Evolutionary conservation across 129 eudicot species (phyloP).

Genomic region (Ambrosia artemisiifolia): DNA sequence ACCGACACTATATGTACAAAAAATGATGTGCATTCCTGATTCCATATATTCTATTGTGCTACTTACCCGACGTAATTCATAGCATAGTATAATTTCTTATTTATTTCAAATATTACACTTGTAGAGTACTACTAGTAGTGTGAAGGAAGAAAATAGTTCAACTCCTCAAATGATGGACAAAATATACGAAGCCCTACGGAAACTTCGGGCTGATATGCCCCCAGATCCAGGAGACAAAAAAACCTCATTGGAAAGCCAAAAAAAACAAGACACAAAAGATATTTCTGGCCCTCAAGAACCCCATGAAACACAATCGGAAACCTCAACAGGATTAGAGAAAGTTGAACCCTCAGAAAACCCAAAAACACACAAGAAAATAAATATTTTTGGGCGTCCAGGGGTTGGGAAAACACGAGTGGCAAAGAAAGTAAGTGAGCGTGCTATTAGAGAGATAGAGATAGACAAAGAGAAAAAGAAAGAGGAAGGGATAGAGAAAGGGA

Average conservation of each 20-base stretch:
- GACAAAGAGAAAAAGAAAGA: no score
- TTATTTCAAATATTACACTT: background rate
- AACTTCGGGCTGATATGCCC: no score
- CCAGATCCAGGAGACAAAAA: no score
- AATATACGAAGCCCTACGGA: background rate
- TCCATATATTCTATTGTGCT: background rate
- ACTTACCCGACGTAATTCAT: background rate
- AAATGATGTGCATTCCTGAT: background rate
- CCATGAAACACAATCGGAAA: background rate
- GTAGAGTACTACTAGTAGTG: background rate
- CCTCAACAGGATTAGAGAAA: background rate
- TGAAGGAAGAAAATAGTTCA: background rate
- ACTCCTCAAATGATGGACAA: background rate
- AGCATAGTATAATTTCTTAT: background rate
- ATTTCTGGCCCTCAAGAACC: no score
- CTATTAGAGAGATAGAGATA: background rate
- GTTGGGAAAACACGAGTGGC: conserved; percentile 52
- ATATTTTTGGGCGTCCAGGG: conserved; percentile 34
- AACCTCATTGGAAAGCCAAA: no score
- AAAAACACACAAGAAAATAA: background rate
- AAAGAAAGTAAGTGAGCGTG: conserved; percentile 23
- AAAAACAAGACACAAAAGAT: no score
- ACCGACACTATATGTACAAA: no score
- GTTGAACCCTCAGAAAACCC: background rate
- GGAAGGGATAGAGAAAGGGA: background rate